Evolutionary conservation across 306 rosid genomes (phyloP).

Genomic region (Quercus parvula): DNA sequence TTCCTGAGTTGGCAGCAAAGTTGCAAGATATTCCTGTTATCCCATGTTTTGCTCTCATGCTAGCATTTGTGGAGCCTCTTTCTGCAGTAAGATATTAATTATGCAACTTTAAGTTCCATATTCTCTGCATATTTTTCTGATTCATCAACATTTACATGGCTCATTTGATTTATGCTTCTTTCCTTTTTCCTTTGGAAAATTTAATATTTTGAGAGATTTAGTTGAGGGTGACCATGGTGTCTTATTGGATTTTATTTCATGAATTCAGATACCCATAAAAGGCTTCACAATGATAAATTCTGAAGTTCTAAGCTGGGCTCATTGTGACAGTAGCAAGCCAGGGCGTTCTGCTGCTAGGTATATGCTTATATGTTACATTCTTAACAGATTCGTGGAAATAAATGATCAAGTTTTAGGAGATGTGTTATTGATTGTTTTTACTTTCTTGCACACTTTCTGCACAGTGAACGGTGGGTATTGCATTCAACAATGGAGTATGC

Average conservation of each 20-base stretch:
- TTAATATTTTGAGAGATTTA: slow-evolving; percentile 9
- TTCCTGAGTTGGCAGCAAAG: slow-evolving; percentile 64
- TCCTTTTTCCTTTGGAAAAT: slow-evolving; percentile 6
- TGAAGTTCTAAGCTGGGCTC: slow-evolving; percentile 64
- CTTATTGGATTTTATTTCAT: slow-evolving; percentile 20
- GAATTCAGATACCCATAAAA: slow-evolving; percentile 63
- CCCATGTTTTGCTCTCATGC: slow-evolving; percentile 82
- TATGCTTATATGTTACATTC: slow-evolving; percentile 8
- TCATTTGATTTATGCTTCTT: slow-evolving; percentile 13
- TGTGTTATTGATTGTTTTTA: slow-evolving; percentile 17
- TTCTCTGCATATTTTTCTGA: slow-evolving; percentile 14
- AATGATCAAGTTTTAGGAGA: slow-evolving; percentile 7
- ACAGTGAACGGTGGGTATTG: slow-evolving; percentile 85
- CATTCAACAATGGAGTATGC: slow-evolving; percentile 88
- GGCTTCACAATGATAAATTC: slow-evolving; percentile 69
- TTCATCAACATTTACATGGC: slow-evolving; percentile 4
- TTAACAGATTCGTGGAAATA: not conserved
- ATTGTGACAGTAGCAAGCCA: slow-evolving; percentile 90
- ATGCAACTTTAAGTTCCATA: slow-evolving; percentile 9
- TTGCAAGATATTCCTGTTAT: slow-evolving; percentile 59
- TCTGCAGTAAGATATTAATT: slow-evolving; percentile 52
- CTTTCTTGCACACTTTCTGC: slow-evolving; percentile 4
- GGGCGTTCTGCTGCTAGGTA: slow-evolving; percentile 68
- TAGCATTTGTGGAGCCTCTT: slow-evolving; percentile 83
- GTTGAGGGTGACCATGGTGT: slow-evolving; percentile 21